Base-by-base conservation (phyloP, 2,329 filamentous ascomycete genomes). In the Talaromyces sp. region DNA sequence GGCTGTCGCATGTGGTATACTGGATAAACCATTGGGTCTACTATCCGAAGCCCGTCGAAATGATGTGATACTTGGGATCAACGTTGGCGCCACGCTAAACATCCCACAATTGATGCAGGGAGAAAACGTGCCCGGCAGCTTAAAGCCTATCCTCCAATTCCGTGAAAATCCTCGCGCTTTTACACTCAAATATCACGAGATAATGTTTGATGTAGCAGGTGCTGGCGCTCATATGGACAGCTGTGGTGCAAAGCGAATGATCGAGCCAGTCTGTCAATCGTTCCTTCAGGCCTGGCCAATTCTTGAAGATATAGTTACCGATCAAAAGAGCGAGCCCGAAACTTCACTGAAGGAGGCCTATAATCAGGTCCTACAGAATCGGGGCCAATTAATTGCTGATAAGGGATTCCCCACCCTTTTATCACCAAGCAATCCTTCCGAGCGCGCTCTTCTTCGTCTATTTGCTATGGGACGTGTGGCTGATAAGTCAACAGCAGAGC, bases 401-500 rank as follows among this genome's bases (percentile, higher is more conserved):
- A 33, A 24, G 19, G 43, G 43, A 17, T 46, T 35, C 13, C 43
- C 9, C 5, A 5, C 43, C 10, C 11, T 36, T 4, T 36, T 35
- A 1, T 35, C 43, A 3, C 19, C 43, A 4, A 22, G 11, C 9
- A 30, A 36, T 36, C 30, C 14, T 4, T 9, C 19, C 13, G 17
- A 46, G 11, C 30, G 43, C 16, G 43, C 43, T 4, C 16, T 46
- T 14, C 43, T 46, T 36, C 43, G 43, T 9, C 32, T 46, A 11
- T 46, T 46, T 14, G 43, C 43, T 1, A 46, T 46, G 19, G 43
- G 43, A 4, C 43, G 43, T 19, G 43, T 46, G n/a, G 43, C 43
- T 14, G 43, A 46, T 2, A 16, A 33, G 7, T 20, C 17, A 14
- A 19, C 22, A n/a, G 43, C 43, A 6, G 43, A 46, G 5, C 30